Base-by-base conservation (phyloP, 225 moss, liverwort and hornwort genomes). In the Pleurozium schreberi region DNA sequence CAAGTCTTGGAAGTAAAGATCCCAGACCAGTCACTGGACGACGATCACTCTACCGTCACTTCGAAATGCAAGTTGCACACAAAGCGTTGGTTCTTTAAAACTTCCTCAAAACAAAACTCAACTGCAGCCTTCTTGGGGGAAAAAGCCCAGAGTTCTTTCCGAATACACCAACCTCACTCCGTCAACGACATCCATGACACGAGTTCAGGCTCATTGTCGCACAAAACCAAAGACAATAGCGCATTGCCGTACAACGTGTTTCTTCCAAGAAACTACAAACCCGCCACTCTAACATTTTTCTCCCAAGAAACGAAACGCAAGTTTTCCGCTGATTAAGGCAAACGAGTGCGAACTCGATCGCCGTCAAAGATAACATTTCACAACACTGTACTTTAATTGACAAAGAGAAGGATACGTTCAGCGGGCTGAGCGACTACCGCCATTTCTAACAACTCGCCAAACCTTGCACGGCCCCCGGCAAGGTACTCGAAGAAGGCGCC, bases 371-470 rank as follows among this genome's bases (percentile, higher is more conserved):
- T 55, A 88, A 86, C 82, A 84, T 81, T 75, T 88, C 57, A 61
- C 78, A 61, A 52, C 81, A 89, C 94, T 92, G 94, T 86, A 94
- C 88, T 90, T 91, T 94, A 87, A 80, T 87, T 87, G 20, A 52
- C 68, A 69, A 90, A 89, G 40, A 52, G 86, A 80, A 95, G 96
- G 98, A 98, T 98, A 98, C 96, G 96, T 96, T 98, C 96, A 93
- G 93, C 96, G 94, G 97, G 93, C 95, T 97, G 95, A 97, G 98
- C 98, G 95, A 98, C 98, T 95, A 95, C 96, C 94, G 98, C 98
- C 98, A 98, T 98, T 89, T 97, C 96, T 93, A 89, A 93, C 89
- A 87, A 90, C 92, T 87, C 89, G 92, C 91, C 96, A 96, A 98
- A 87, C 78, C 87, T 87, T 79, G 87, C 90, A 86, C 84, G 81